Evolutionary conservation across 306 rosid species (phyloP), one percentile per base, ranked within the genome.

Genomic region (Coriaria nepalensis): DNA sequence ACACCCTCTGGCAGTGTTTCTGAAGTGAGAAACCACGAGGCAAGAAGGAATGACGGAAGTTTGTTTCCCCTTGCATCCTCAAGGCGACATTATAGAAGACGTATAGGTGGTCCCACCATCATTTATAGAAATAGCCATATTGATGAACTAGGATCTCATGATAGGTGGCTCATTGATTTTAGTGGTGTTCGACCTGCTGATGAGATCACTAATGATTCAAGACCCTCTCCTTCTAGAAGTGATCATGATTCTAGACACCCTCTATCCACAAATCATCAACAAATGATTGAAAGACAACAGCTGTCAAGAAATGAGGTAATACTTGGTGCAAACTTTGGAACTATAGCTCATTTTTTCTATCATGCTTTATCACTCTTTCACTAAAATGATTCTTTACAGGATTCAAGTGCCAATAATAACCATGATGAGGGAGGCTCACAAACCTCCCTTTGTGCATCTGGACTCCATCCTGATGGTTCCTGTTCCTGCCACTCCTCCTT

Each of bases 121-220:
- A 61, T 79, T 62, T 73, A 81, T 61, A 78, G 95, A 40, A 50
- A 78, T 15, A 79, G 79, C 62, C 93, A 72, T 44, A 37, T 69
- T 7, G 83, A 78, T 63, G 80, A 71, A 56, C 49, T 68, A 45
- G 81, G 84, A 64, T 80, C 82, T 64, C 86, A 66, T 54, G 95
- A 90, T 64, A 71, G 70, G 56, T 90, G 97, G 97, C 84, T 84
- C 50, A 83, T 90, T 70, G 93, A 87, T 74, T 69, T 90, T 69
- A 74, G 86, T 67, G 75, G 83, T 55, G 86, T 76, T 57, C 72
- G 72, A 63, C 59, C 74, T 55, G 78, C 69, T 76, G 82, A 83
- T 48, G 73, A 76, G 35, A 52, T 56, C 59, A 73, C 82, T 51
- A 56, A 57, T 60, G 69, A 78, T 54, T 68, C 84, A 66, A 79